Percentiles rank a stretch among this genome's conserved stretches.
phyloP scores from a whole-genome alignment of 2,329 filamentous ascomycete genomes.

The Laburnicola sp. region DNA sequence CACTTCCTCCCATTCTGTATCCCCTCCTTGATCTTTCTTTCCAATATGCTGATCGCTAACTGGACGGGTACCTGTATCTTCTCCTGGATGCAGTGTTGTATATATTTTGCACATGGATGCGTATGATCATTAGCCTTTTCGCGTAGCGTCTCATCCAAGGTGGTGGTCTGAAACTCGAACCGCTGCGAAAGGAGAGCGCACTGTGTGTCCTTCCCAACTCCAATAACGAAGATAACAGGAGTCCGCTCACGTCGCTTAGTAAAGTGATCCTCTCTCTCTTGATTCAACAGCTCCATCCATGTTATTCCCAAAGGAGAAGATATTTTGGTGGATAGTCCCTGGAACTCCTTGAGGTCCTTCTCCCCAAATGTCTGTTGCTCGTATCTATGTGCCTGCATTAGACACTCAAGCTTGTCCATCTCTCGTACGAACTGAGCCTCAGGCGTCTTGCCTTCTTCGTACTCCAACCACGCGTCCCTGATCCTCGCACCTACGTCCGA shows the following conservation, averaged over 20 bases:
- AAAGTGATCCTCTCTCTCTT: too few relatives aligned
- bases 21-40: neutral
- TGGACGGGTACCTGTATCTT: neutral
- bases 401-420: constrained; percentile 3
- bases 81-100: neutral
- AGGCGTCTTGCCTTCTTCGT: neutral
- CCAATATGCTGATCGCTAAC: neutral
- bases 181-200: constrained; percentile 1
- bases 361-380: neutral
- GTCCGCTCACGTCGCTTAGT: too few relatives aligned
- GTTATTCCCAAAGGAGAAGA: neutral
- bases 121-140: constrained; percentile 1
- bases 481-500: neutral
- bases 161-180: neutral
- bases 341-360: constrained; percentile 2
- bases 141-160: neutral
- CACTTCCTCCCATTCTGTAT: neutral
- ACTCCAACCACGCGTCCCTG: neutral
- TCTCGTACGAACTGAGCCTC: neutral
- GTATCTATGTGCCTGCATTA: neutral
- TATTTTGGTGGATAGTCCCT: neutral
- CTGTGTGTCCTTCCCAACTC: neutral
- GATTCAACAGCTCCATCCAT: too few relatives aligned
- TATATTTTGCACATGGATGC: neutral
- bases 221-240: neutral